Evolutionary conservation across 805 yeast species (phyloP), one percentile per base, ranked within the genome.

Genomic region (Naumovozyma castellii): DNA sequence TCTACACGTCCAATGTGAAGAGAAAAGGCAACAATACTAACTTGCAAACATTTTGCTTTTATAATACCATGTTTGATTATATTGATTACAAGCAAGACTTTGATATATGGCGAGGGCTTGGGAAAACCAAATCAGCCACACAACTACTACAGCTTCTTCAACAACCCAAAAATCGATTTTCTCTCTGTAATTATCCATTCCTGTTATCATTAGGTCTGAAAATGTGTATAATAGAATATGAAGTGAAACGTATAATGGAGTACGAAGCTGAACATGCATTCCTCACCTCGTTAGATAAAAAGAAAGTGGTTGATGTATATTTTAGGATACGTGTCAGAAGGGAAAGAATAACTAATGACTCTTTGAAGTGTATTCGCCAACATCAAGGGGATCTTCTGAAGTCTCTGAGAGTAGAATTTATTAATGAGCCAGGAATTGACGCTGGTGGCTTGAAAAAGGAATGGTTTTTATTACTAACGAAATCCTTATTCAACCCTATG

Each of bases 401-500:
- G 53, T 73, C 85, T 1, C 61, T 90, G 22, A 72, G 76, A 45
- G 80, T 92, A 6, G 88, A 84, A 50, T 90, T 92, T 57, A 64
- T 80, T 3, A 79, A 79, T 43, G 98, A 90, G 54, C 94, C 88
- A 0, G 98, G 97, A 0, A 74, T 90, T 17, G 98, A 90, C 64
- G 97, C 87, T 1, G 97, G 98, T 2, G 98, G 98, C 0, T 68
- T 90, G 43, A 76, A 81, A 51, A 88, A 87, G 54, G 98, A 90
- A 54, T 90, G 98, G 98, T 88, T 92, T 59, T 66, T 77, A 36
- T 61, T 88, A 31, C 64, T 92, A 31, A 78, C 84, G 1, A 74
- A 73, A 42, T 80, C 80, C 18, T 58, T 90, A 2, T 83, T 88
- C 54, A 73, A 72, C 51, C 82, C 87, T 2, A 65, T 67, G 35